Evolutionary conservation across 805 yeast genomes (phyloP), one percentile per base, ranked within the genome.

Genomic region (Clavispora vitiphila): DNA sequence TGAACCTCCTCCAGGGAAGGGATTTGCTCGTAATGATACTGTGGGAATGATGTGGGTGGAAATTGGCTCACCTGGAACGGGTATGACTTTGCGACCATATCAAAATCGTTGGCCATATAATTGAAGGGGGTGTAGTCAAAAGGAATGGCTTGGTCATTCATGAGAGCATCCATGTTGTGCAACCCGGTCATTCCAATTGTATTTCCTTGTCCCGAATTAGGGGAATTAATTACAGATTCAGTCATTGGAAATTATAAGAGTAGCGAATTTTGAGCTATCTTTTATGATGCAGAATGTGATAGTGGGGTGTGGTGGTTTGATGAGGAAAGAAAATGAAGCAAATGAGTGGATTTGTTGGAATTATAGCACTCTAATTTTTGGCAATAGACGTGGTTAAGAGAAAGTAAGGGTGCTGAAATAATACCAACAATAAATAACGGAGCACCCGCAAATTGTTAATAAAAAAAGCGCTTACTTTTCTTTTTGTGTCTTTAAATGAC

Each of bases 1-100:
- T 43, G 44, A 19, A 37, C 35, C 36, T 24, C 42, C 8, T 37
- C 40, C 39, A 19, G 35, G 24, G n/a, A 24, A 10, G 12, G 31
- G 10, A 12, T 19, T 23, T 26, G 42, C 20, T 39, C 42, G 23
- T 20, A 37, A 8, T 34, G 35, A 34, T 34, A 10, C 18, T 25
- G 30, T 19, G 27, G 35, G 26, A 24, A 31, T 36, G 9, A 24
- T 15, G 15, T 21, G 4, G 3, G 29, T 23, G 29, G 37, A 18
- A 25, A 19, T 5, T 27, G 27, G 21, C 21, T 29, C 14, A 15
- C 9, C 12, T 37, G 25, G 21, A 29, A 29, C n/a, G 34, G 39
- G 18, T 37, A 37, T 15, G 30, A 12, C 22, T 38, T 38, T 8
- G 35, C 35, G 12, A 4, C 22, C 35, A 37, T 27, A 16, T 37